These are phyloP conservation scores for Anastatica hierochuntica DNA, from an alignment of 345 rosid species.

Conservation along the genomic window DNA sequence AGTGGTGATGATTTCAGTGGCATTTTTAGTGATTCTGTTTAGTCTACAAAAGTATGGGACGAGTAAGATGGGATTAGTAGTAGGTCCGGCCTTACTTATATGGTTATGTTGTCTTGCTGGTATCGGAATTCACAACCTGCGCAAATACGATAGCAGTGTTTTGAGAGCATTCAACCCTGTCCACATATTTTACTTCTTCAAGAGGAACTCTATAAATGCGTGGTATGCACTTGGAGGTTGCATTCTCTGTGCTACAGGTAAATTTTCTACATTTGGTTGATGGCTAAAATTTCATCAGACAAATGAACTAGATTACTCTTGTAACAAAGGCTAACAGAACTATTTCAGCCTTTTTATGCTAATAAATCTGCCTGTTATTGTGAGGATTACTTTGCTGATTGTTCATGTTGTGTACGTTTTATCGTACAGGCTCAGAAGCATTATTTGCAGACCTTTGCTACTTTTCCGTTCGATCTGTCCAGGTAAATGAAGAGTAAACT, in stretches of 20 bases:
- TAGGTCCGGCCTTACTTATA: slow-evolving; percentile 89
- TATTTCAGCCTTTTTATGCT: slow-evolving; percentile 1
- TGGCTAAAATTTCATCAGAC: slow-evolving; percentile 1
- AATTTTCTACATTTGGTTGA: slow-evolving; percentile 12
- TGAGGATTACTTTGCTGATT: neutral
- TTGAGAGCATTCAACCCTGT: slow-evolving; percentile 84
- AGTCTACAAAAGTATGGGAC: slow-evolving; percentile 95
- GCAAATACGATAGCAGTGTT: slow-evolving; percentile 70
- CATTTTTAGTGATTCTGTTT: slow-evolving; percentile 83
- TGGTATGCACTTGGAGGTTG: slow-evolving; percentile 98
- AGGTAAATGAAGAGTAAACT: too few relatives aligned
- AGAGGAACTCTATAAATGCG: slow-evolving; percentile 74
- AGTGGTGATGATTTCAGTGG: slow-evolving; percentile 81
- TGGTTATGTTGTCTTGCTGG: slow-evolving; percentile 96
- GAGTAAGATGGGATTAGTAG: slow-evolving; percentile 85
- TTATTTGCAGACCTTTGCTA: slow-evolving; percentile 99
- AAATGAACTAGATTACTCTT: slow-evolving; percentile 10
- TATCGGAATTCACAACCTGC: slow-evolving; percentile 75
- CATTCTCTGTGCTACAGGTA: slow-evolving; percentile 95
- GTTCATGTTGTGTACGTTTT: slow-evolving; percentile 7
- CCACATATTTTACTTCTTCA: slow-evolving; percentile 73
- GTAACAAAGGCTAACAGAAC: slow-evolving; percentile 1
- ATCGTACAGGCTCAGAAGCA: slow-evolving; percentile 96
- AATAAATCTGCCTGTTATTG: neutral
- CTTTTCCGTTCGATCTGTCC: slow-evolving; percentile 84